These are phyloP conservation scores for Podospora didyma DNA, from an alignment of 495 filamentous ascomycete species.

Conservation along the genomic window DNA sequence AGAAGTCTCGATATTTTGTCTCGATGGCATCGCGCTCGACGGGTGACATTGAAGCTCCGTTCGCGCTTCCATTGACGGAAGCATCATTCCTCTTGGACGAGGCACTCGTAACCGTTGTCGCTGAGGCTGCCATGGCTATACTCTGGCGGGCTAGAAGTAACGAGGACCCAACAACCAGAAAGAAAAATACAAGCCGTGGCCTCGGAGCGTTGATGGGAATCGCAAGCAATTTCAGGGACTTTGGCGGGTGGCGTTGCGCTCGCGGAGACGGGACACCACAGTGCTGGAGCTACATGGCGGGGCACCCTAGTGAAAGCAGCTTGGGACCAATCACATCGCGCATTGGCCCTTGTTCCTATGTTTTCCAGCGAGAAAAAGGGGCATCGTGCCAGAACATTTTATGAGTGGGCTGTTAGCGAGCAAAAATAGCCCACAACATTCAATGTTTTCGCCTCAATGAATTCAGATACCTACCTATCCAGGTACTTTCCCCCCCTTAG, in stretches of 20 bases:
- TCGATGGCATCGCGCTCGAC: conserved; percentile 32
- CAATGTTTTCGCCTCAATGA: too few relatives aligned
- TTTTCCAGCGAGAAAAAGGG: too few relatives aligned
- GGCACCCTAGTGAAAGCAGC: too few relatives aligned
- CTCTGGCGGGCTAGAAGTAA: neutral
- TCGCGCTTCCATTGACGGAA: conserved; percentile 16
- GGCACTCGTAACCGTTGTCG: neutral
- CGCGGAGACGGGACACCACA: too few relatives aligned
- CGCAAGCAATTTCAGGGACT: neutral
- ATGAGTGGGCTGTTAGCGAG: too few relatives aligned
- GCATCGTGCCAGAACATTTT: too few relatives aligned
- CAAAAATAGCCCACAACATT: too few relatives aligned
- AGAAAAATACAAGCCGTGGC: neutral
- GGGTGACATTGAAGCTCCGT: conserved; percentile 6
- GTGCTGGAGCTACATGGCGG: too few relatives aligned
- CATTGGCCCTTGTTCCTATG: too few relatives aligned
- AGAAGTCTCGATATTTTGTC: conserved; percentile 48
- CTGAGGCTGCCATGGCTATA: conserved; percentile 1
- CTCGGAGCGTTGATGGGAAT: neutral
- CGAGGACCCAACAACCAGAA: neutral
- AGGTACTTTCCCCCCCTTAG: too few relatives aligned
- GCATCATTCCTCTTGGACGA: neutral
- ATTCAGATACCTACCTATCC: too few relatives aligned
- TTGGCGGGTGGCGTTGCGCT: neutral
- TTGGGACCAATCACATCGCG: too few relatives aligned